A percentile compares a stretch with the other conserved stretches of the same genome.
phyloP scores from a whole-genome alignment of 2,329 filamentous ascomycete species.

The Penicillium sp. region DNA sequence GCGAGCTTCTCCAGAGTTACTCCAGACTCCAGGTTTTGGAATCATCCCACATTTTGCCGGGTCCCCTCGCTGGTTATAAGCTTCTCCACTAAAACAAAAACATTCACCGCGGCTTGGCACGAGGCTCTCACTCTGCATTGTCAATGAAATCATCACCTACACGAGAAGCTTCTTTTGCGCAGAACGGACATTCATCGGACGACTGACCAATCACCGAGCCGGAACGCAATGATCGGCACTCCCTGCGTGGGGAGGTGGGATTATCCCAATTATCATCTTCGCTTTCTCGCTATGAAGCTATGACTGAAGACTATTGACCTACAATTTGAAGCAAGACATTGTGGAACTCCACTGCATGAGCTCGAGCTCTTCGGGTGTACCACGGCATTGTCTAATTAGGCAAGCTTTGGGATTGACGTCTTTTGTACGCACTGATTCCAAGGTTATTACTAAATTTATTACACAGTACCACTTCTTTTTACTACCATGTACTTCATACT shows the following conservation, averaged over 20 bases:
- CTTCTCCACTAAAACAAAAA: constrained; percentile 19
- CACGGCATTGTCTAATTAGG: not conserved
- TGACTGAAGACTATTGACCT: not conserved
- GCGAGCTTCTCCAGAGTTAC: not conserved
- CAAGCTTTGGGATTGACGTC: not conserved
- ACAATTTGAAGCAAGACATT: not conserved
- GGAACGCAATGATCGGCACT: constrained; percentile 16
- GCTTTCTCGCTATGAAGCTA: not conserved
- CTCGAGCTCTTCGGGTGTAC: not conserved
- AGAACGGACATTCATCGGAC: constrained; percentile 34
- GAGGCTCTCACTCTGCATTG: not conserved
- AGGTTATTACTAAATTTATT: not conserved
- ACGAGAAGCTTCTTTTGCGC: not conserved
- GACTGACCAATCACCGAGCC: constrained; percentile 24
- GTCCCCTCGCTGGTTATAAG: constrained; percentile 3
- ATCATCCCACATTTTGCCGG: not conserved
- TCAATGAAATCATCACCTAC: not conserved
- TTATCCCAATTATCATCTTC: not conserved
- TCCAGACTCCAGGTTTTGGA: constrained; percentile 1
- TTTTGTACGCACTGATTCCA: not conserved
- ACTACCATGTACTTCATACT: not conserved
- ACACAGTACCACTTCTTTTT: not conserved
- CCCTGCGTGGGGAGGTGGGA: not conserved
- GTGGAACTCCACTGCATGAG: not conserved
- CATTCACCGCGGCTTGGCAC: constrained; percentile 12